Conservation (phyloP, 2,329 filamentous ascomycete genomes). For the Ilyonectria destructans region DNA sequence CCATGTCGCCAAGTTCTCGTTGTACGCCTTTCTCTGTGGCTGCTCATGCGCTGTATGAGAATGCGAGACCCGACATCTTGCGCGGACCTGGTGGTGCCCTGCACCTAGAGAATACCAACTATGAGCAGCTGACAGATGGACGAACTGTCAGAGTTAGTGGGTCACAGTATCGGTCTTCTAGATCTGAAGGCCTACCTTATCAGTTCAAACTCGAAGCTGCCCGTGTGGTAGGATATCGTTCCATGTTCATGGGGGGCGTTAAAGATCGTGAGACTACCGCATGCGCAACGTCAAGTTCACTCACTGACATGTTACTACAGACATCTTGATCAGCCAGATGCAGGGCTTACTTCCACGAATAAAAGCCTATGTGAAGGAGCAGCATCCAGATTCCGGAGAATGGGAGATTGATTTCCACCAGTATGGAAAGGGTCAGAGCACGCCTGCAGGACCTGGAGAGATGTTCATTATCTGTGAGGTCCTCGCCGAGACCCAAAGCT, state of each 20-base stretch:
- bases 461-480: slow-evolving; percentile 65
- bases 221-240: slow-evolving; percentile 39
- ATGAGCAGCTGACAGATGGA: slow-evolving; percentile 35
- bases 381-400: slow-evolving; percentile 39
- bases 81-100: slow-evolving; percentile 66
- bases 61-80: slow-evolving; percentile 66
- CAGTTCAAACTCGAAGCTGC: slow-evolving; percentile 47
- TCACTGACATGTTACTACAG: slow-evolving; percentile 23
- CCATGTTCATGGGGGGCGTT: slow-evolving; percentile 45
- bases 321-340: slow-evolving; percentile 40
- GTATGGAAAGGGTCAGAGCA: slow-evolving; percentile 57
- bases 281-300: accelerated
- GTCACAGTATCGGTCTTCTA: slow-evolving; percentile 27
- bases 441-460: slow-evolving; percentile 20
- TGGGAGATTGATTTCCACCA: slow-evolving; percentile 58
- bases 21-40: slow-evolving; percentile 68
- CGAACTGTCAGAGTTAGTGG: slow-evolving; percentile 40
- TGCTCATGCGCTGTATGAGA: slow-evolving; percentile 71
- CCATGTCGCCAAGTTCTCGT: slow-evolving; percentile 55
- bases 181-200: slow-evolving; percentile 23
- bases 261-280: slow-evolving; percentile 32
- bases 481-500: slow-evolving; percentile 61
- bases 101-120: slow-evolving; percentile 55
- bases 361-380: slow-evolving; percentile 38
- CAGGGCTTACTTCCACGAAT: slow-evolving; percentile 34